A percentile compares a stretch with the other conserved stretches of the same genome.
Evolutionary conservation across 345 rosid genomes (phyloP).

Genomic region (Murraya paniculata): DNA sequence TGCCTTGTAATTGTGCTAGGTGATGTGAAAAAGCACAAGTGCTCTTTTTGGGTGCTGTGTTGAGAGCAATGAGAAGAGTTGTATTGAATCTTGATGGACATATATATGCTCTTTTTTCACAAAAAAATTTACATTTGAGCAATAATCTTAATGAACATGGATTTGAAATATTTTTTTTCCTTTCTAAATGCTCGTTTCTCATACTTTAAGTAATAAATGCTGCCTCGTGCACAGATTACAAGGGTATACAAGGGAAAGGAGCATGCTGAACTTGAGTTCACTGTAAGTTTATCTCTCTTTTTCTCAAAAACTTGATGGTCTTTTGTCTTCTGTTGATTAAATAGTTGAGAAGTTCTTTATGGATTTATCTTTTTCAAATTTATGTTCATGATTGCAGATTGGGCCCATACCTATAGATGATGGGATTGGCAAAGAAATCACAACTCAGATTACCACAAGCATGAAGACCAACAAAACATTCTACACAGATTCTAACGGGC

Average conservation of each 20-base stretch:
- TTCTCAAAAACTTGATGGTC: not conserved
- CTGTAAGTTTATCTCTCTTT: constrained; percentile 49
- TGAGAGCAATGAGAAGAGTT: constrained; percentile 2
- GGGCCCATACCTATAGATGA: constrained; percentile 92
- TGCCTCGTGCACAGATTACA: constrained; percentile 47
- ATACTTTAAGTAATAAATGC: constrained; percentile 19
- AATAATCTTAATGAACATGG: not conserved
- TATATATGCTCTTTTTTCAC: constrained; percentile 6
- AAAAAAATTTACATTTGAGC: not conserved
- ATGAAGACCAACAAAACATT: constrained; percentile 79
- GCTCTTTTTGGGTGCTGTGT: not conserved
- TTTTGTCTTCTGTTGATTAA: not conserved
- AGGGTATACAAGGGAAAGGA: constrained; percentile 86
- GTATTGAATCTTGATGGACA: not conserved
- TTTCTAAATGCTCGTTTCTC: not conserved
- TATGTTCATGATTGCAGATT: constrained; percentile 42
- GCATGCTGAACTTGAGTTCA: constrained; percentile 90
- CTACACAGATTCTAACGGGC: constrained; percentile 94
- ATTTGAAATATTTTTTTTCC: not conserved
- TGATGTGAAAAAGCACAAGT: not conserved
- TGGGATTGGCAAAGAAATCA: constrained; percentile 84
- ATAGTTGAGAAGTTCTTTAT: constrained; percentile 9
- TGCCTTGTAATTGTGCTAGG: not conserved
- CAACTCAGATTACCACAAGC: constrained; percentile 62
- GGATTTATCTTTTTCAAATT: constrained; percentile 20